Evolutionary conservation across 2,329 filamentous ascomycete species (phyloP), one percentile per base, ranked within the genome.

Genomic region (Xylariaceae sp.): DNA sequence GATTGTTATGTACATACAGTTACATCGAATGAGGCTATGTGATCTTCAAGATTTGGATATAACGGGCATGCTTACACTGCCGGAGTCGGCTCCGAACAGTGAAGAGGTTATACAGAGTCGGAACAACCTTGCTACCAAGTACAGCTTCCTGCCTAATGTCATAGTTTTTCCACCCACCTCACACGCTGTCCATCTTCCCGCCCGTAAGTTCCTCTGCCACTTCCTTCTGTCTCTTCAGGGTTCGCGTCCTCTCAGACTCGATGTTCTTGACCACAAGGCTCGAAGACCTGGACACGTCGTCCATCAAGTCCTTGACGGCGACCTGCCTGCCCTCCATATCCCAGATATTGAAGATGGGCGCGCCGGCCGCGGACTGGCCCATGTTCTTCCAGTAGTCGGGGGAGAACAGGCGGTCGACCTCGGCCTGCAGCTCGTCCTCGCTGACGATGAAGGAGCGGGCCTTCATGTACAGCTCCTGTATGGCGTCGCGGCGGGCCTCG

Each of bases 401-500:
- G 16, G 85, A 82, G 75, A 97, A 99, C n/a, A 88, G 80, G 60
- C 81, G 76, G 20, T 96, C 89, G 54, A 97, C 87, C 62, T 86
- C 83, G 16, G 79, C 79, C 65, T 89, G 83, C 32, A 99, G 82
- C 71, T 96, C 88, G 48, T 81, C 77, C 71, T 96, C 92, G 20
- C 83, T 87, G 18, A 91, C 87, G 70, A 99, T 97, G 76, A 98
- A 99, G 40, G 85, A 79, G 21, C 89, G 84, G 4, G 95, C 92
- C 65, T 92, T 89, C 77, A 95, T 89, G 76, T 99, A 99, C 12
- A 99, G 82, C 56, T 90, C 87, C 74, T 96, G 91, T 26, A 99
- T 76, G 16, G 88, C 83, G 63, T 93, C 85, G 58, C 84, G 81
- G 48, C 89, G 84, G 50, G 81, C 79, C 55, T 86, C 80, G 43